These are phyloP conservation scores for Boletus edulis DNA, from an alignment of 768 basidiomycete species.

Conservation along the genomic window DNA sequence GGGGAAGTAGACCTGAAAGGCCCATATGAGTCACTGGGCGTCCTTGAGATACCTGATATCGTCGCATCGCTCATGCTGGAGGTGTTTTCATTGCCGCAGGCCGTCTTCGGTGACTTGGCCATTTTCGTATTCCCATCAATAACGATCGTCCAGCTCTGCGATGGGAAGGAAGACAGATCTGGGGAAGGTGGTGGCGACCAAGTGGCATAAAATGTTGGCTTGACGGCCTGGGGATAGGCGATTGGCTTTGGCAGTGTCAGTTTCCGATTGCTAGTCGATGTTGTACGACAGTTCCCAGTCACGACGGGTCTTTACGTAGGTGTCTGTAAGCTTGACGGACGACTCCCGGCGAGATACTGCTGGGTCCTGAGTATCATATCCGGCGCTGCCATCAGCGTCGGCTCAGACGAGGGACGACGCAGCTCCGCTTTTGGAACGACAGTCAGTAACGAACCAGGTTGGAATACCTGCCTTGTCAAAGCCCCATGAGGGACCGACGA, in stretches of 20 bases:
- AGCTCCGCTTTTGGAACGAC: too few species aligned
- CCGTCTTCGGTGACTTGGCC: not conserved
- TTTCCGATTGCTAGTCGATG: not conserved
- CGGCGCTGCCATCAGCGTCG: too few species aligned
- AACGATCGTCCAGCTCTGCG: conserved; percentile 3
- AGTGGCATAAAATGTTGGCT: not conserved
- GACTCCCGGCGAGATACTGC: too few species aligned
- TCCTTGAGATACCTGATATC: not conserved
- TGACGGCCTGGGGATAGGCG: not conserved
- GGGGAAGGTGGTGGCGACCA: not conserved
- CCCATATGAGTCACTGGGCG: not conserved
- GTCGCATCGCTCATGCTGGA: too few species aligned
- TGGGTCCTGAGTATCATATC: too few species aligned
- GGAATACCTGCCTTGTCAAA: too few species aligned
- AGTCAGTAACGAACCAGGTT: too few species aligned
- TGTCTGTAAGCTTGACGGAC: too few species aligned
- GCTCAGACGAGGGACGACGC: too few species aligned
- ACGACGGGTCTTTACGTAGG: too few species aligned
- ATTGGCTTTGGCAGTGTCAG: not conserved
- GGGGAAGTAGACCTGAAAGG: not conserved
- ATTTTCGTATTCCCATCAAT: not conserved
- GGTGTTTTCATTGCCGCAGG: not conserved
- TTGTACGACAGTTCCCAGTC: too few species aligned
- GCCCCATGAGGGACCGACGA: too few species aligned
- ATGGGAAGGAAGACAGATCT: conserved; percentile 5